Conservation (phyloP, 352 stramenopile species). For the Phytopythium vexans region DNA sequence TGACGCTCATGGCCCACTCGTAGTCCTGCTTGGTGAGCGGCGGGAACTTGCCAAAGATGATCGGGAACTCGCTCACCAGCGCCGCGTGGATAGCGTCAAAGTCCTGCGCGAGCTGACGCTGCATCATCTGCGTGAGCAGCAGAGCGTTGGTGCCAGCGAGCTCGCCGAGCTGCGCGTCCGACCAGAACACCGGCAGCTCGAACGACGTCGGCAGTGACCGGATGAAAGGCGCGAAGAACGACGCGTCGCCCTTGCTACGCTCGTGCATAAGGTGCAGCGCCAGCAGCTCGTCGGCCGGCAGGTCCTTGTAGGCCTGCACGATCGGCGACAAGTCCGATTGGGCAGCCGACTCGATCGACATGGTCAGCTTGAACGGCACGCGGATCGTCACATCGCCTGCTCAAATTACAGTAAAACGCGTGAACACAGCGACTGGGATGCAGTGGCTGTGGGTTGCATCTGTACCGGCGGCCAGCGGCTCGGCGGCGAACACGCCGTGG, state of each 20-base stretch:
- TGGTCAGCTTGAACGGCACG: slow-evolving; percentile 50
- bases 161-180: slow-evolving; percentile 35
- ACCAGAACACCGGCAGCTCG: slow-evolving; percentile 61
- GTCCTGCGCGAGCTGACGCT: slow-evolving; percentile 48
- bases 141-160: slow-evolving; percentile 53
- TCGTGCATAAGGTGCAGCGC: slow-evolving; percentile 64
- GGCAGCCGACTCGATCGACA: slow-evolving; percentile 42
- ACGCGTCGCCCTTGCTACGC: slow-evolving; percentile 31
- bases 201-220: slow-evolving; percentile 45
- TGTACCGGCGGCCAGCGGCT: slow-evolving; percentile 16
- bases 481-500: slow-evolving; percentile 44
- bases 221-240: slow-evolving; percentile 59
- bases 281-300: slow-evolving; percentile 48
- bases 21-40: slow-evolving; percentile 52
- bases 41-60: slow-evolving; percentile 30
- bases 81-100: slow-evolving; percentile 55
- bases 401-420: too few species aligned
- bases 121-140: slow-evolving; percentile 65
- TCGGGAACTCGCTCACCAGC: slow-evolving; percentile 39
- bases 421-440: neutral
- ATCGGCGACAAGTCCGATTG: slow-evolving; percentile 37
- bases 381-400: slow-evolving; percentile 38
- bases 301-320: slow-evolving; percentile 31
- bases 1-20: slow-evolving; percentile 69
- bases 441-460: slow-evolving; percentile 1